Evolutionary conservation across 192 early-diverging fungal species (phyloP).

Genomic region (Linderina pennispora): DNA sequence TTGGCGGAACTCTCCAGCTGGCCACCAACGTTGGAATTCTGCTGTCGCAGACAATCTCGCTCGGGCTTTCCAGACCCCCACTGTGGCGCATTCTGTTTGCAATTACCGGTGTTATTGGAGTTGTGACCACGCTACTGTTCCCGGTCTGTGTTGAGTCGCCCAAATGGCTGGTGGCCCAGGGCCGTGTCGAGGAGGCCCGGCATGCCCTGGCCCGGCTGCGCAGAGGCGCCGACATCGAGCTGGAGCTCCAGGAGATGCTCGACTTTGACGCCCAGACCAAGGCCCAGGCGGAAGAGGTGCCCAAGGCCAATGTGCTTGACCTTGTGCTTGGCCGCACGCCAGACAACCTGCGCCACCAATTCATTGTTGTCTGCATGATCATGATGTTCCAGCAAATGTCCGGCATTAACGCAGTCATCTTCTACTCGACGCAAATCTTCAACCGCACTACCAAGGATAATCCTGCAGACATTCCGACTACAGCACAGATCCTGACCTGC

Average conservation of each 20-base stretch:
- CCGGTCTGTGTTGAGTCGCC: constrained; percentile 71
- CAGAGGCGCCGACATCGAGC: constrained; percentile 40
- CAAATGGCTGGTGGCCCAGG: constrained; percentile 54
- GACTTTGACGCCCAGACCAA: constrained; percentile 21
- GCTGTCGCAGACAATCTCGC: constrained; percentile 51
- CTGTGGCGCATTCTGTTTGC: constrained; percentile 67
- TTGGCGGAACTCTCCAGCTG: constrained; percentile 66
- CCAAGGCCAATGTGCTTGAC: constrained; percentile 35
- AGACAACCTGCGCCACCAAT: constrained; percentile 51
- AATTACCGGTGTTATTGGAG: constrained; percentile 51
- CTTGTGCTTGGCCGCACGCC: constrained; percentile 48
- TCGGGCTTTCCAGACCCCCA: constrained; percentile 52
- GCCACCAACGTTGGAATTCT: constrained; percentile 68
- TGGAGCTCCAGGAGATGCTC: constrained; percentile 54
- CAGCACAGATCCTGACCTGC: constrained; percentile 29
- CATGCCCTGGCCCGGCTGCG: constrained; percentile 49
- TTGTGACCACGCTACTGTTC: constrained; percentile 44
- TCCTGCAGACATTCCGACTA: constrained; percentile 11
- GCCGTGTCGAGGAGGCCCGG: constrained; percentile 47
- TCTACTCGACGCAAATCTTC: constrained; percentile 74
- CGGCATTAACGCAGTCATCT: constrained; percentile 78
- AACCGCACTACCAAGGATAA: constrained; percentile 8
- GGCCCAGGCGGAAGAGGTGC: constrained; percentile 1
- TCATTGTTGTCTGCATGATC: constrained; percentile 52
- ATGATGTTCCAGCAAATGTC: constrained; percentile 72